phyloP scores from a whole-genome alignment of 2,329 filamentous ascomycete species.

The Tolypocladium pustulatum region DNA sequence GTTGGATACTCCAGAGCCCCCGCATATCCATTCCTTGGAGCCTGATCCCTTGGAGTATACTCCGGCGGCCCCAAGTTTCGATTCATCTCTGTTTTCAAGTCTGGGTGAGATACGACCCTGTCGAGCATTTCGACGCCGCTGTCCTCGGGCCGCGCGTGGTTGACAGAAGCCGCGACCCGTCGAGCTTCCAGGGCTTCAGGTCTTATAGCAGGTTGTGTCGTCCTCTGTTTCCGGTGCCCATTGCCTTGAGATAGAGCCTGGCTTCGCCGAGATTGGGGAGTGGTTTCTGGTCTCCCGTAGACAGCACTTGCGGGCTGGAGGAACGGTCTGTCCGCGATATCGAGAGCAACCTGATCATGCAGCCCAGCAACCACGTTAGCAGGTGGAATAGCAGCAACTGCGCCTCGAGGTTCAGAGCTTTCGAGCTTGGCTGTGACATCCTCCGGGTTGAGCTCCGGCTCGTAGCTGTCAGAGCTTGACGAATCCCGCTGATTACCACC shows the following conservation, averaged over 20 bases:
- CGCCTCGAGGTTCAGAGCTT: background rate
- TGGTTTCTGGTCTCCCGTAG: slow-evolving; percentile 15
- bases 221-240: too few relatives aligned
- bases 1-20: background rate
- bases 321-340: slow-evolving; percentile 6
- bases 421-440: background rate
- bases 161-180: background rate
- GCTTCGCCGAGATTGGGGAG: background rate
- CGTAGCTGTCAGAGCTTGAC: background rate
- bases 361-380: background rate
- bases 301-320: slow-evolving; percentile 17
- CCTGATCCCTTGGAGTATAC: background rate
- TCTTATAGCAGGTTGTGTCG: background rate
- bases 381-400: background rate
- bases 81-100: background rate
- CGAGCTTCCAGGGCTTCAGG: background rate
- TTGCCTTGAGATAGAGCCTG: background rate
- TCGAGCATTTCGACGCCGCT: background rate
- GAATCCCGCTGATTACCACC: slow-evolving; percentile 10
- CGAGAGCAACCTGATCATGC: background rate
- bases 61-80: background rate
- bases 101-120: background rate
- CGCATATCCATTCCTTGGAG: background rate
- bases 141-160: background rate
- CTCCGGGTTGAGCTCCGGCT: background rate